Percentiles rank a stretch among this genome's conserved stretches.
phyloP scores from a whole-genome alignment of 352 stramenopile genomes.

The Pilasporangium apinafurcum region DNA sequence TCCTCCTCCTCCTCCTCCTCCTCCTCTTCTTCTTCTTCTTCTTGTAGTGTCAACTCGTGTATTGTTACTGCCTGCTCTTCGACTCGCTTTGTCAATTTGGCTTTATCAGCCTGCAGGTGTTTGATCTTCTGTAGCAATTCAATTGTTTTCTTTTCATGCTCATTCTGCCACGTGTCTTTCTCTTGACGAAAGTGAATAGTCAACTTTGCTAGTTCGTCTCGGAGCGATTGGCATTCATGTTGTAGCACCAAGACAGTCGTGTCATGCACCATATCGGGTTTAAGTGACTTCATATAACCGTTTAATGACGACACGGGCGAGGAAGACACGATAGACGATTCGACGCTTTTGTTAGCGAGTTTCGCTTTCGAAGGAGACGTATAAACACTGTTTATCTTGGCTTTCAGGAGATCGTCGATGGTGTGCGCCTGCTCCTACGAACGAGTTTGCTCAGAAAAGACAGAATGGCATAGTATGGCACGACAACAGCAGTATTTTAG shows the following conservation, averaged over 20 bases:
- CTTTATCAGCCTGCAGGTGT: conserved; percentile 27
- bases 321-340: not conserved
- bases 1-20: conserved; percentile 7
- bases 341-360: not conserved
- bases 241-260: conserved; percentile 11
- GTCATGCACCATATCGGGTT: not conserved
- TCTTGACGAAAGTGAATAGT: conserved; percentile 15
- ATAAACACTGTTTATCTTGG: conserved; percentile 25
- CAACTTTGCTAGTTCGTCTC: conserved; percentile 14
- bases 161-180: conserved; percentile 14
- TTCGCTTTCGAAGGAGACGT: conserved; percentile 24
- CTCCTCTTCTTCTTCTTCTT: conserved; percentile 23
- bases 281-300: not conserved
- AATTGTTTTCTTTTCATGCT: conserved; percentile 21
- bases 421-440: conserved; percentile 63
- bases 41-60: conserved; percentile 72
- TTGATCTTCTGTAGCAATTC: conserved; percentile 39
- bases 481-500: not conserved
- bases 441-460: not conserved
- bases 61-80: conserved; percentile 68
- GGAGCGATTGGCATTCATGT: conserved; percentile 20
- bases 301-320: conserved; percentile 4
- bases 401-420: conserved; percentile 64
- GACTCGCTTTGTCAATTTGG: conserved; percentile 33
- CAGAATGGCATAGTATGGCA: not conserved